Conservation (phyloP, 305 asterid species). For the Monarda citriodora region DNA sequence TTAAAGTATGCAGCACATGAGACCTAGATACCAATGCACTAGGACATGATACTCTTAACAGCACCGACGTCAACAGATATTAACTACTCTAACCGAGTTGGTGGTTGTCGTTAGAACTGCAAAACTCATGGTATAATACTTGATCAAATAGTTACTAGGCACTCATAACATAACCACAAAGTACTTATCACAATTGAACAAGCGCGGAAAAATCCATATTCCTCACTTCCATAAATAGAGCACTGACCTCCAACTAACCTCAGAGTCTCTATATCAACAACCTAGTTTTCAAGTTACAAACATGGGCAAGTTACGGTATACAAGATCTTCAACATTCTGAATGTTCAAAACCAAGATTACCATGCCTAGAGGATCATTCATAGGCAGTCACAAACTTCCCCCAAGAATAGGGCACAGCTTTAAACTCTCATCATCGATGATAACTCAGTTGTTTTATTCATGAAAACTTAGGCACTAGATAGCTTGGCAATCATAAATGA, state of each 20-base stretch:
- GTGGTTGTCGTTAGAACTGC: neutral
- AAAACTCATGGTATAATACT: neutral
- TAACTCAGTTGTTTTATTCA: neutral
- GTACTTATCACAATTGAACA: neutral
- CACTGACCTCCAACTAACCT: neutral
- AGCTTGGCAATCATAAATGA: neutral
- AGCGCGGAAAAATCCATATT: neutral
- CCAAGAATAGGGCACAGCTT: neutral
- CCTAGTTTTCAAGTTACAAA: no score
- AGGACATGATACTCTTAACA: neutral
- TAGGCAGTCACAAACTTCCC: neutral
- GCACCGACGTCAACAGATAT: neutral
- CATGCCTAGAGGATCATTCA: neutral
- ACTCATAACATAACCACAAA: neutral
- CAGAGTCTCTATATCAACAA: neutral
- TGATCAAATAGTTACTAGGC: no score
- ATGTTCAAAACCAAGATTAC: slow-evolving; percentile 4
- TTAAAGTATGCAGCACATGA: neutral
- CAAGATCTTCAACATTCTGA: neutral
- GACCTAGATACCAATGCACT: neutral
- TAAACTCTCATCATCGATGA: slow-evolving; percentile 8
- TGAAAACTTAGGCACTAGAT: neutral
- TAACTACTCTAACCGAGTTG: neutral
- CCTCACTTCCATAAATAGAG: neutral
- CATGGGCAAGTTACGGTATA: neutral